Conservation (phyloP, 2,329 filamentous ascomycete genomes). For the Cadophora gregata region DNA sequence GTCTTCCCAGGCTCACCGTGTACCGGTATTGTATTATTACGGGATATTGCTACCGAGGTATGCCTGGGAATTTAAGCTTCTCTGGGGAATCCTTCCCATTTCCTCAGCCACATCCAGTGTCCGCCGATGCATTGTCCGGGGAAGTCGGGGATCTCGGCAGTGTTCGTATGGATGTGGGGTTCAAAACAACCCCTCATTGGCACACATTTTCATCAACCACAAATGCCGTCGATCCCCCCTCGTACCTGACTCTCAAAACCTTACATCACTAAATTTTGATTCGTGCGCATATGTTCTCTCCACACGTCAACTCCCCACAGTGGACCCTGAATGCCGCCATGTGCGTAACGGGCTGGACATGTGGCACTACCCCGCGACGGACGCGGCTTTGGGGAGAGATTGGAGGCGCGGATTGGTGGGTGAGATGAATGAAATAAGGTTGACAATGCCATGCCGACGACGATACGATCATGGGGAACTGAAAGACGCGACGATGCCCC, state of each 20-base stretch:
- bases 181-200: background rate
- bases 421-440: background rate
- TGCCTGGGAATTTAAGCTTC: too few relatives aligned
- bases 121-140: constrained; percentile 3
- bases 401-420: background rate
- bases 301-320: background rate
- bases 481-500: background rate
- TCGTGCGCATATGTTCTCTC: background rate
- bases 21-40: too few relatives aligned
- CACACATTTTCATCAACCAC: background rate
- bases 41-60: too few relatives aligned
- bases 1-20: too few relatives aligned
- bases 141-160: constrained; percentile 7
- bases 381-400: background rate
- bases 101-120: too few relatives aligned
- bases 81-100: too few relatives aligned
- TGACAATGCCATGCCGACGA: background rate
- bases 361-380: background rate
- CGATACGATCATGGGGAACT: background rate
- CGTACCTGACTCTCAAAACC: constrained; percentile 6
- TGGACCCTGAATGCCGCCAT: constrained; percentile 1
- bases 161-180: background rate
- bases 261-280: background rate
- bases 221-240: constrained; percentile 9
- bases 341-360: background rate